Base-by-base conservation (phyloP, 2,329 filamentous ascomycete species). In the Sporothrix brunneoviolacea region DNA sequence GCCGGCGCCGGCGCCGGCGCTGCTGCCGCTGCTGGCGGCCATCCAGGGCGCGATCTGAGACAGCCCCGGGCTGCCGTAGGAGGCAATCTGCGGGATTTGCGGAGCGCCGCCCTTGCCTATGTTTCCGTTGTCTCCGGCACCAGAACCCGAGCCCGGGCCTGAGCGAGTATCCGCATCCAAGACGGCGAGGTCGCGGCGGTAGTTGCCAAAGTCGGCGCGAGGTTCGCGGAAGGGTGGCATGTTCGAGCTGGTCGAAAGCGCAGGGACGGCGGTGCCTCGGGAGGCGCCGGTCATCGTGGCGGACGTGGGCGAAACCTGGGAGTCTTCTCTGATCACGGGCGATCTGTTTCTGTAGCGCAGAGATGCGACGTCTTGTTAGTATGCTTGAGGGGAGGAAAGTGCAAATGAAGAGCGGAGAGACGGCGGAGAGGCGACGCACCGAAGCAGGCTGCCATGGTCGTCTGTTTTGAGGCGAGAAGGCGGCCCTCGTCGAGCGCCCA, bases 131-230 rank as follows among this genome's bases (percentile, higher is more conserved):
- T 19, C 13, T 16, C 22, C 22, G 4, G 27, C 6, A 24, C 28
- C 46, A 12, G 21, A 36, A 32, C 19, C 18, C 36, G 18, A 35
- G 44, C 33, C 30, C 13, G 42, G 21, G 6, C 38, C 27, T 8
- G 16, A 8, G 2, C 37, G 35, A 10, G 19, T 30, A 15, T 39
- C 50, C 1, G 38, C 39, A 4, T 88, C 83, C 60, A 88, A 72
- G 52, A 84, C 78, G 59, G 82, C 76, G 51, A 88, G 76, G 60
- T 88, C 83, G 69, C 83, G 84, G 61, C 84, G 81, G 64, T 88
- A 84, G 64, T 85, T 83, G 63, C 73, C 73, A 59, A 87, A 76
- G 62, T 84, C 81, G 69, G 74, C 77, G 58, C 76, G 72, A 60
- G 74, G 77, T 56, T 79, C 78, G 71, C 77, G 78, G 57, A 70